Percentiles rank a stretch among this genome's conserved stretches.
Evolutionary conservation across 106 monocot genomes (phyloP).

Genomic region (Vanilla planifolia): DNA sequence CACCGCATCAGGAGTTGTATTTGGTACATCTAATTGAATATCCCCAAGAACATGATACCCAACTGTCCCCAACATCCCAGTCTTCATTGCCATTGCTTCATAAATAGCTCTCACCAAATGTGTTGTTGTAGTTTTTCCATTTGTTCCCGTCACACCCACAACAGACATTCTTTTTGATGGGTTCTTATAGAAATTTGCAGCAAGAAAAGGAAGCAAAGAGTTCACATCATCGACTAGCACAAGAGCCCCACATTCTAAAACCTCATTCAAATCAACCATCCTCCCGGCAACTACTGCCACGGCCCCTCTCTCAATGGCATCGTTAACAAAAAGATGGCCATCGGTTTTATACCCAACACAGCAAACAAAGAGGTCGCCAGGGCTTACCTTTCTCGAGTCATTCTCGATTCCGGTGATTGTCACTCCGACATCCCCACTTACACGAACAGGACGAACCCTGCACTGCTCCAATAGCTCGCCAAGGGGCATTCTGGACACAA

Average conservation of each 20-base stretch:
- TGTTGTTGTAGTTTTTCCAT: slow-evolving; percentile 24
- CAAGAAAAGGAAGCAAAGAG: slow-evolving; percentile 13
- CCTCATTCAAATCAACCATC: slow-evolving; percentile 7
- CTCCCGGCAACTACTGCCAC: slow-evolving; percentile 17
- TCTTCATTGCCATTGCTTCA: slow-evolving; percentile 18
- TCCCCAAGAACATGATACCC: slow-evolving; percentile 15
- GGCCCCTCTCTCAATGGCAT: slow-evolving; percentile 19
- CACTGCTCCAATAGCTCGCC: slow-evolving; percentile 15
- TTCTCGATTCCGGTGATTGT: slow-evolving; percentile 20
- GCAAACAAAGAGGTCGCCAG: slow-evolving; percentile 28
- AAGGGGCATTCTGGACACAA: slow-evolving; percentile 3
- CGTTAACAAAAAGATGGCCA: slow-evolving; percentile 14
- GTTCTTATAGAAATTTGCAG: slow-evolving; percentile 20
- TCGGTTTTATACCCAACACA: slow-evolving; percentile 18
- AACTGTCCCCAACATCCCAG: slow-evolving; percentile 23
- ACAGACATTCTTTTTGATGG: slow-evolving; percentile 24
- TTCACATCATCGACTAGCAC: slow-evolving; percentile 12
- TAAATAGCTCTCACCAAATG: slow-evolving; percentile 19
- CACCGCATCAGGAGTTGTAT: slow-evolving; percentile 25
- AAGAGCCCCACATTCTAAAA: slow-evolving; percentile 9
- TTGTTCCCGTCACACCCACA: slow-evolving; percentile 25
- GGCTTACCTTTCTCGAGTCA: slow-evolving; percentile 20
- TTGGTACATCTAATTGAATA: slow-evolving; percentile 14
- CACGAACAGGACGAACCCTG: not conserved
- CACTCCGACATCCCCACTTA: slow-evolving; percentile 10